Evolutionary conservation across 768 basidiomycete genomes (phyloP).

Genomic region (Pulveroboletus ravenelii): DNA sequence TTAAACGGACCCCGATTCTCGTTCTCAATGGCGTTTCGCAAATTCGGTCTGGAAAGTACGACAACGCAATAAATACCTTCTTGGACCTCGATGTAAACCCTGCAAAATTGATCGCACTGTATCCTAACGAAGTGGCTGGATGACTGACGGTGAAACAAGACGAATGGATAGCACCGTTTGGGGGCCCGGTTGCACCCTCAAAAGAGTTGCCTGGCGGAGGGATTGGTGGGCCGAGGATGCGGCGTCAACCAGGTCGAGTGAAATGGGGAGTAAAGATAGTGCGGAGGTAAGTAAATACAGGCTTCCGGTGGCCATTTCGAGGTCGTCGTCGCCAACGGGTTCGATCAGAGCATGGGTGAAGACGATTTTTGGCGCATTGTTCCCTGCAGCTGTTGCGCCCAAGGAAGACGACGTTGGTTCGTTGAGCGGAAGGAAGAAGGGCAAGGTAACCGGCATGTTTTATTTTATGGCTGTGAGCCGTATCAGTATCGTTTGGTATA

Average conservation of each 20-base stretch:
- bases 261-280: conserved; percentile 23
- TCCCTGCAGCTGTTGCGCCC: conserved; percentile 21
- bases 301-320: conserved; percentile 14
- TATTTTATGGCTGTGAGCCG: conserved; percentile 16
- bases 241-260: conserved; percentile 23
- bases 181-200: conserved; percentile 49
- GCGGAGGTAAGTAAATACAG: conserved; percentile 23
- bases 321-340: conserved; percentile 33
- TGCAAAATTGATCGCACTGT: conserved; percentile 88
- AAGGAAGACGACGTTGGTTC: conserved; percentile 69
- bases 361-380: conserved; percentile 51
- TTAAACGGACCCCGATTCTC: conserved; percentile 52
- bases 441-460: conserved; percentile 30
- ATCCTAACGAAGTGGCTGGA: conserved; percentile 77
- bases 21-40: conserved; percentile 75
- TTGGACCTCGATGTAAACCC: conserved; percentile 88
- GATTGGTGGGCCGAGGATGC: conserved; percentile 21
- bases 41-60: conserved; percentile 65
- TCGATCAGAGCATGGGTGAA: conserved; percentile 49
- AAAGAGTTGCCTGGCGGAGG: conserved; percentile 7
- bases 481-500: not conserved
- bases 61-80: conserved; percentile 81
- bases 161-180: conserved; percentile 78
- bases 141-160: conserved; percentile 64
- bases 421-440: conserved; percentile 35